These are phyloP conservation scores for Euphorbia tirucalli DNA, from an alignment of 345 rosid species.

Conservation along the genomic window DNA sequence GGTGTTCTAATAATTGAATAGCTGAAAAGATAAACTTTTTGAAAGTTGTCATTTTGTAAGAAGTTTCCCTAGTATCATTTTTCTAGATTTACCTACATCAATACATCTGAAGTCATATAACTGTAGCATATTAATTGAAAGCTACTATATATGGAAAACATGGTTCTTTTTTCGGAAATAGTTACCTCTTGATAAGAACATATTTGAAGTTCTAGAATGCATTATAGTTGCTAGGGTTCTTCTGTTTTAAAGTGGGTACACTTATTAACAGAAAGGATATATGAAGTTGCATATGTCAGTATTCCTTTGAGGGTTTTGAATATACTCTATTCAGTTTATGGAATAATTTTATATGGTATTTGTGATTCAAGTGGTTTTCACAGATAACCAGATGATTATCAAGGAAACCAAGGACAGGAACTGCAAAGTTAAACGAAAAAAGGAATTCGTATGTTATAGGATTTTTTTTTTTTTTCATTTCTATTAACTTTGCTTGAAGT, in stretches of 20 bases:
- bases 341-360: background rate
- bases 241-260: background rate
- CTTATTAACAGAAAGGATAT: background rate
- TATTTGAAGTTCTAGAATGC: background rate
- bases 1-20: background rate
- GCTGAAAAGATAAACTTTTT: background rate
- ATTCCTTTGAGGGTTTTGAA: background rate
- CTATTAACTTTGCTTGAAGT: background rate
- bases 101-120: background rate
- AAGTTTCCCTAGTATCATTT: background rate
- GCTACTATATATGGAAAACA: background rate
- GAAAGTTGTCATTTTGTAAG: background rate
- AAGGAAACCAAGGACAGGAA: background rate
- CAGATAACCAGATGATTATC: background rate
- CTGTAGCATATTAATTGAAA: background rate
- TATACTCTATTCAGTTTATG: background rate
- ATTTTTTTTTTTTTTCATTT: background rate
- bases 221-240: constrained; percentile 1
- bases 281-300: background rate
- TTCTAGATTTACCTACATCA: background rate
- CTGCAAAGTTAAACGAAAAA: background rate
- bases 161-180: background rate
- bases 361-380: background rate
- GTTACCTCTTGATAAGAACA: background rate
- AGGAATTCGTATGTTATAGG: background rate